Base-by-base conservation (phyloP, 1,139 yeast genomes). In the Hansenula sp. region DNA sequence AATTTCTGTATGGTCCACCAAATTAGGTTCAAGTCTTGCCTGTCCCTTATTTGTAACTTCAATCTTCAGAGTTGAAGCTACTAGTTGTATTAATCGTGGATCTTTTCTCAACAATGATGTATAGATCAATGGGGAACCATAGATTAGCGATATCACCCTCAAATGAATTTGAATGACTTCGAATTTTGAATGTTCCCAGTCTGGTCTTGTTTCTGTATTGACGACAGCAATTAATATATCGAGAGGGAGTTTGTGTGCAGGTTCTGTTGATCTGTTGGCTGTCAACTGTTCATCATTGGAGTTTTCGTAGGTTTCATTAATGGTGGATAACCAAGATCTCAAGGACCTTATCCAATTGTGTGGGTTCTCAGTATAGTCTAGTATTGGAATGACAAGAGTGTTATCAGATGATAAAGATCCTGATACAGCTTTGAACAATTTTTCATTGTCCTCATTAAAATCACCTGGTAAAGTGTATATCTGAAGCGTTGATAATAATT, bases 91-190 rank as follows among this genome's bases (percentile, higher is more conserved):
- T 1, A 45, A 10, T 13, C 36, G 32, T 5, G 39, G 29, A 17
- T 41, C 35, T 11, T 39, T 33, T 17, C 44, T 40, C 16, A 35
- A 18, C 16, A 41, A 19, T 3, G 45, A 29, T 1, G 46, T 28
- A 37, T 62, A 66, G 3, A 61, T 47, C 16, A 72, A 55, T 3
- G 68, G 55, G 1, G 66, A 71, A 0, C 71, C 75, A 53, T 75
- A 76, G 32, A 69, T 65, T 41, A 79, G 56, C 12, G 78, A 67
- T 1, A 80, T 48, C 10, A 72, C 61, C 33, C 95, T 68, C 28
- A 81, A 51, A 37, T 69, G 55, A 52, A 83, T 86, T 55, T 84
- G 89, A 3, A 81, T 75, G 68, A 17, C 12, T 24, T 27, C 31
- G 5, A 36, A 24, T 2, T n/a, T 36, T 4, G 16, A 27, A 27